A percentile compares a stretch with the other conserved stretches of the same genome.
Evolutionary conservation across 2,329 filamentous ascomycete genomes (phyloP).

Genomic region (Leptodontidium sp.): DNA sequence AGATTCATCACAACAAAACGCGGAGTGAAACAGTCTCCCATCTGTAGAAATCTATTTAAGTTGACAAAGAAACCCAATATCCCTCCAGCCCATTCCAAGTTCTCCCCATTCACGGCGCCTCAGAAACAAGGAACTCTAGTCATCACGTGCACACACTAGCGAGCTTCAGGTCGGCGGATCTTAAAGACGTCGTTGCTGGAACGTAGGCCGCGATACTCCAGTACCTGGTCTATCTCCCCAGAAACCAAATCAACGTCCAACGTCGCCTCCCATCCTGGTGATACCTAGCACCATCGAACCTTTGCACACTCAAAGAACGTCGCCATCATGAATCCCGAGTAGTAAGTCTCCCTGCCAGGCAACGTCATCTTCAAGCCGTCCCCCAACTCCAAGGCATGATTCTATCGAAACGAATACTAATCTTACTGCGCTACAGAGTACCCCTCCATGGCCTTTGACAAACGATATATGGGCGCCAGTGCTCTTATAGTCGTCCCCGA

Average conservation of each 20-base stretch:
- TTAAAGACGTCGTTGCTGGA: constrained; percentile 29
- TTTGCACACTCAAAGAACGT: constrained; percentile 22
- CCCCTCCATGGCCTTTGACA: constrained; percentile 27
- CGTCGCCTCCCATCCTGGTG: constrained; percentile 31
- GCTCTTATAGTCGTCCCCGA: constrained; percentile 21
- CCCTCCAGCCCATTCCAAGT: background rate
- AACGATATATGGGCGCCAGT: constrained; percentile 24
- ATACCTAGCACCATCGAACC: constrained; percentile 22
- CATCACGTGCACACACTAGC: constrained; percentile 32
- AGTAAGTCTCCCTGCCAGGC: constrained; percentile 63
- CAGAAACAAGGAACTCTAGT: background rate
- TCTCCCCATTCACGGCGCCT: background rate
- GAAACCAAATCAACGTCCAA: constrained; percentile 27
- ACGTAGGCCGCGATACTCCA: constrained; percentile 32
- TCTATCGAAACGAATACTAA: constrained; percentile 35
- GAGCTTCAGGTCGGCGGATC: constrained; percentile 23
- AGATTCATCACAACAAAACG: background rate
- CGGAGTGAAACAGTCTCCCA: background rate
- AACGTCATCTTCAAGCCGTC: constrained; percentile 36
- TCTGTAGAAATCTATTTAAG: background rate
- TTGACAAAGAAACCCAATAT: background rate
- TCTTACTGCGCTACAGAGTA: constrained; percentile 37
- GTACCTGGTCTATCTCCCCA: constrained; percentile 25
- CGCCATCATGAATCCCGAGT: constrained; percentile 88
- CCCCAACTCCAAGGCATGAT: constrained; percentile 34